These are phyloP conservation scores for Solanum rostratum DNA, from an alignment of 257 asterid species.

Conservation along the genomic window DNA sequence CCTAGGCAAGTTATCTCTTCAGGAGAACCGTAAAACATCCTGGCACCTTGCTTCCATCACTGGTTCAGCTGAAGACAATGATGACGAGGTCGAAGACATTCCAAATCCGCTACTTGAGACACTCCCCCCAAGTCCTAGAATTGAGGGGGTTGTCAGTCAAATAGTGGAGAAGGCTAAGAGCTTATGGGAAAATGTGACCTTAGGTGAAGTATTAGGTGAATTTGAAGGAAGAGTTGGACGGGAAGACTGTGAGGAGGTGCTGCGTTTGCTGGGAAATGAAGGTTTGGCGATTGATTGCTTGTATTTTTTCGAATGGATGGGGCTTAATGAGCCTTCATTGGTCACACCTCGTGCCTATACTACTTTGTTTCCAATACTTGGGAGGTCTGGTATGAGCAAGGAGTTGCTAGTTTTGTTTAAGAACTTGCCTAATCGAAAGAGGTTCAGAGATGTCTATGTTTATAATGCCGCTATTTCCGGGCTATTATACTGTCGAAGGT, in stretches of 20 bases:
- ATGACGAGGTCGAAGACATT: background rate
- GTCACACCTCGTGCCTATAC: conserved; percentile 67
- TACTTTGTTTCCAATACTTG: conserved; percentile 53
- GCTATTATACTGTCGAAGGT: conserved; percentile 61
- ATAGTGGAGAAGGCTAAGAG: conserved; percentile 44
- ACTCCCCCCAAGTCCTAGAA: conserved; percentile 10
- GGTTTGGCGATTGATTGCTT: conserved; percentile 46
- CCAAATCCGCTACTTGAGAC: background rate
- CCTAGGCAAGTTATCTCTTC: conserved; percentile 53
- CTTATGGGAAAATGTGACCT: conserved; percentile 44
- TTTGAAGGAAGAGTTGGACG: conserved; percentile 43
- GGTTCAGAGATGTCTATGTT: conserved; percentile 57
- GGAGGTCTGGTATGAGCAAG: conserved; percentile 57
- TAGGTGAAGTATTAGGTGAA: conserved; percentile 66
- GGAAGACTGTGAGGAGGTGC: conserved; percentile 58
- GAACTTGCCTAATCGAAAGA: conserved; percentile 50
- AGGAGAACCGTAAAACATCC: conserved; percentile 49
- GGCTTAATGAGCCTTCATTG: conserved; percentile 59
- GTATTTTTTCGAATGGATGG: conserved; percentile 94
- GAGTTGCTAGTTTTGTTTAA: conserved; percentile 51
- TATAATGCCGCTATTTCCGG: conserved; percentile 83
- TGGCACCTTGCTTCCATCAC: conserved; percentile 57
- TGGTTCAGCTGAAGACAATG: background rate
- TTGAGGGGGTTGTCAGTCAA: conserved; percentile 38
- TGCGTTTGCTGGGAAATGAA: conserved; percentile 49